Evolutionary conservation across 2,329 filamentous ascomycete species (phyloP).

Genomic region (Nigrospora osmanthi): DNA sequence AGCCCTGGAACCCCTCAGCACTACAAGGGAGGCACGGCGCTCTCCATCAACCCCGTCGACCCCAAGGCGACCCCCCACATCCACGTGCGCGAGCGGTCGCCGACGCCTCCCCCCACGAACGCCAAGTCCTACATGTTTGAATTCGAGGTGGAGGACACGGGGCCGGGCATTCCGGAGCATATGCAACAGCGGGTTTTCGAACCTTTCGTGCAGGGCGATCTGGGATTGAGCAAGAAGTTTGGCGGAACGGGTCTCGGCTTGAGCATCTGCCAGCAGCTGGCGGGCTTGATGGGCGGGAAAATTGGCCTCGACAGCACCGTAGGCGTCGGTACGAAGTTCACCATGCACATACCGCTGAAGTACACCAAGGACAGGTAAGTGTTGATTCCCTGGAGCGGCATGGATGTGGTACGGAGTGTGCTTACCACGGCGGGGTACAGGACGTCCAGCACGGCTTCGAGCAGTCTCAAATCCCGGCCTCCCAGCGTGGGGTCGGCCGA

Average conservation of each 20-base stretch:
- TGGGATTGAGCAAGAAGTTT: slow-evolving; percentile 82
- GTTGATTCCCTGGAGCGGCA: background rate
- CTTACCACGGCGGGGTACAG: slow-evolving; percentile 16
- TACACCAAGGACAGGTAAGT: slow-evolving; percentile 61
- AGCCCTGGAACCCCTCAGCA: slow-evolving; percentile 19
- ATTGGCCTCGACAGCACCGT: slow-evolving; percentile 65
- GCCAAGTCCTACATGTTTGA: slow-evolving; percentile 69
- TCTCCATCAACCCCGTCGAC: slow-evolving; percentile 57
- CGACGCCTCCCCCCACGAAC: slow-evolving; percentile 51
- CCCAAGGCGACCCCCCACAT: slow-evolving; percentile 41
- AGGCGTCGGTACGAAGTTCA: slow-evolving; percentile 73
- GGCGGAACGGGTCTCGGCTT: slow-evolving; percentile 83
- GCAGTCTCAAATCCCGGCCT: slow-evolving; percentile 42
- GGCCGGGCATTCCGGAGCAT: slow-evolving; percentile 72
- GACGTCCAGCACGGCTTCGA: slow-evolving; percentile 46
- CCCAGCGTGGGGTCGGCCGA: slow-evolving; percentile 36
- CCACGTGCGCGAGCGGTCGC: slow-evolving; percentile 44
- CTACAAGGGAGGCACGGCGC: slow-evolving; percentile 38
- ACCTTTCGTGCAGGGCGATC: slow-evolving; percentile 88
- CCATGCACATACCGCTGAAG: slow-evolving; percentile 72
- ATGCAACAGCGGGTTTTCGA: slow-evolving; percentile 84
- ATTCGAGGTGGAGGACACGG: slow-evolving; percentile 83
- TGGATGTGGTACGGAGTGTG: background rate
- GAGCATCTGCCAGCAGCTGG: slow-evolving; percentile 83
- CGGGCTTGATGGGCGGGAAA: slow-evolving; percentile 71